phyloP scores from a whole-genome alignment of 306 rosid species.

The Carpinus viminea region DNA sequence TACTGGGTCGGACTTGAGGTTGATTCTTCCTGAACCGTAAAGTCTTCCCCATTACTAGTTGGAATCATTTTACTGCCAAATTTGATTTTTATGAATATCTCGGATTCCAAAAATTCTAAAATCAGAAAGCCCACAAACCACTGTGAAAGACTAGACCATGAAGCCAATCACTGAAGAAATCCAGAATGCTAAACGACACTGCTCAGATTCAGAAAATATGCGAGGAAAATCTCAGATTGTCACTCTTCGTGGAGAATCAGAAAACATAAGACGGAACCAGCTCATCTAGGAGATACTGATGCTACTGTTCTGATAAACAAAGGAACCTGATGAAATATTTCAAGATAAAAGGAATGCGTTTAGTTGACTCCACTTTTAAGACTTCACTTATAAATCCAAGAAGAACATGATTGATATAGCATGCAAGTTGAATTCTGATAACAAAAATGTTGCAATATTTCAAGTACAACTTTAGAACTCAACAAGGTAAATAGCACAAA shows the following conservation, averaged over 20 bases:
- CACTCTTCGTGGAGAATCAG: neutral
- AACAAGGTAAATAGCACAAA: neutral
- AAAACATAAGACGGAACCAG: neutral
- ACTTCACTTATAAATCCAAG: neutral
- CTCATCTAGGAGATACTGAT: neutral
- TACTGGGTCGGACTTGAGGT: conserved; percentile 4
- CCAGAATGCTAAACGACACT: neutral
- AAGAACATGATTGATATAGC: neutral
- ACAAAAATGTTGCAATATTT: neutral
- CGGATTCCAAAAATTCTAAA: neutral
- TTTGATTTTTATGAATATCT: neutral
- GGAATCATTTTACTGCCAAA: conserved; percentile 31
- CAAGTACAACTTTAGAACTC: neutral
- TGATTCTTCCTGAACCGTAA: conserved; percentile 20
- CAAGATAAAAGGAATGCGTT: neutral
- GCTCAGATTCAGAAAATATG: neutral
- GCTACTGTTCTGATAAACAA: neutral
- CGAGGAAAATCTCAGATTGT: neutral
- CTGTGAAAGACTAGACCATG: conserved; percentile 11
- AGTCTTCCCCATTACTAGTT: conserved; percentile 17
- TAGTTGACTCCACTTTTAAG: neutral
- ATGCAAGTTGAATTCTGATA: neutral
- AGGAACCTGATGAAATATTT: neutral
- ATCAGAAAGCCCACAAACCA: conserved; percentile 18
- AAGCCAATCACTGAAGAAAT: neutral